Percentiles rank a stretch among this genome's conserved stretches.
These are phyloP conservation scores for Myriangium duriaei DNA, from an alignment of 2,329 filamentous ascomycete species.

Conservation along the genomic window DNA sequence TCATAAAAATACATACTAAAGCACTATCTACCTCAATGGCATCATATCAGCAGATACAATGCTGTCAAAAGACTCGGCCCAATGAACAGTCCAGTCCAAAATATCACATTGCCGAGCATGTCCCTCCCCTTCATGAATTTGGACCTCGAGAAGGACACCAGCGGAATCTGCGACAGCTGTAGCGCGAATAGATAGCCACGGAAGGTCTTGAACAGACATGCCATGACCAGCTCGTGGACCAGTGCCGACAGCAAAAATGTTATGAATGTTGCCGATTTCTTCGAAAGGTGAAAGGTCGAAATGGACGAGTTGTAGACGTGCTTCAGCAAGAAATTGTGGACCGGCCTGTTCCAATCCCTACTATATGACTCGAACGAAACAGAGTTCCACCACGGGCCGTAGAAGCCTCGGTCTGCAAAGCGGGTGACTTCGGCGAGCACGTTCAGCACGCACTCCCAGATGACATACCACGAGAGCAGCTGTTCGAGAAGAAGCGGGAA, in stretches of 20 bases:
- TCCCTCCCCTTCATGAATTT: constrained; percentile 50
- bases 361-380: constrained; percentile 62
- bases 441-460: constrained; percentile 59
- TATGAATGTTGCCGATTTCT: constrained; percentile 58
- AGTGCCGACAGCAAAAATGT: constrained; percentile 62
- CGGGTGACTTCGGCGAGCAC: constrained; percentile 62
- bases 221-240: constrained; percentile 68
- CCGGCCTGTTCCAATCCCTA: constrained; percentile 69
- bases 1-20: too few relatives aligned
- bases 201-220: constrained; percentile 66
- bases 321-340: constrained; percentile 64
- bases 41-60: constrained; percentile 37
- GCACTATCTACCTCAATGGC: too few relatives aligned
- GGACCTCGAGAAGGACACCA: constrained; percentile 55
- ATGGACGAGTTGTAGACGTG: constrained; percentile 73
- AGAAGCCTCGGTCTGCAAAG: constrained; percentile 66
- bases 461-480: constrained; percentile 65
- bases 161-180: constrained; percentile 62
- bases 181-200: constrained; percentile 60
- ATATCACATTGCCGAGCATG: constrained; percentile 59
- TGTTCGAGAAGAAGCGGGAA: constrained; percentile 74
- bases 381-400: constrained; percentile 42
- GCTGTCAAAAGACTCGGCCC: constrained; percentile 53
- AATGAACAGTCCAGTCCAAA: constrained; percentile 69
- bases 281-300: constrained; percentile 57